These are phyloP conservation scores for Aspergillus taichungensis DNA, from an alignment of 495 filamentous ascomycete genomes.

Conservation along the genomic window DNA sequence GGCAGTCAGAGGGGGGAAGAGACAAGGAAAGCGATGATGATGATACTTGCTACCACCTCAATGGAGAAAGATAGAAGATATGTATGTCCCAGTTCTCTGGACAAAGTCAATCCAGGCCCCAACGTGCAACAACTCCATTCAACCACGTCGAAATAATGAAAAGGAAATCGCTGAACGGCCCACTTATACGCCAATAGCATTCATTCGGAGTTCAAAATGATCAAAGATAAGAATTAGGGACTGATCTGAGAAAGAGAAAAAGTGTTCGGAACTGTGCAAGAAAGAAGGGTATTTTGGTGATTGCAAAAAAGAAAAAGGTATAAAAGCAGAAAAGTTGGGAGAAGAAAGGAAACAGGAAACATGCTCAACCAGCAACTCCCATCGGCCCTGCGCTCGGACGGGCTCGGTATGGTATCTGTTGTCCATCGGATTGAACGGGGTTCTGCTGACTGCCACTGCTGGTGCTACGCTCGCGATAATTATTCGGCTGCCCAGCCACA, in stretches of 20 bases:
- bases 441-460: conserved; percentile 34
- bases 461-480: conserved; percentile 32
- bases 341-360: conserved; percentile 5
- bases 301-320: conserved; percentile 10
- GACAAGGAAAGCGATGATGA: too few relatives aligned
- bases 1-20: too few relatives aligned
- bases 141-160: conserved; percentile 21
- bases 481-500: conserved; percentile 16
- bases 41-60: too few relatives aligned
- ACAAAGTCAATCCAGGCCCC: not conserved
- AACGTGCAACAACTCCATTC: conserved; percentile 25
- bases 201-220: conserved; percentile 9
- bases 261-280: conserved; percentile 11
- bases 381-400: conserved; percentile 35
- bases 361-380: conserved; percentile 34
- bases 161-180: conserved; percentile 27
- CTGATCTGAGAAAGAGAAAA: conserved; percentile 9
- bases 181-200: conserved; percentile 11
- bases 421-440: conserved; percentile 18
- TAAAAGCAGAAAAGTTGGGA: not conserved
- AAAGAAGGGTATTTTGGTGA: conserved; percentile 13
- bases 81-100: too few relatives aligned
- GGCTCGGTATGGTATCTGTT: conserved; percentile 33
- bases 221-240: conserved; percentile 12
- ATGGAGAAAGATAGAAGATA: too few relatives aligned